Conservation (phyloP, 2,329 filamentous ascomycete species). For the Diaporthe vaccinii region DNA sequence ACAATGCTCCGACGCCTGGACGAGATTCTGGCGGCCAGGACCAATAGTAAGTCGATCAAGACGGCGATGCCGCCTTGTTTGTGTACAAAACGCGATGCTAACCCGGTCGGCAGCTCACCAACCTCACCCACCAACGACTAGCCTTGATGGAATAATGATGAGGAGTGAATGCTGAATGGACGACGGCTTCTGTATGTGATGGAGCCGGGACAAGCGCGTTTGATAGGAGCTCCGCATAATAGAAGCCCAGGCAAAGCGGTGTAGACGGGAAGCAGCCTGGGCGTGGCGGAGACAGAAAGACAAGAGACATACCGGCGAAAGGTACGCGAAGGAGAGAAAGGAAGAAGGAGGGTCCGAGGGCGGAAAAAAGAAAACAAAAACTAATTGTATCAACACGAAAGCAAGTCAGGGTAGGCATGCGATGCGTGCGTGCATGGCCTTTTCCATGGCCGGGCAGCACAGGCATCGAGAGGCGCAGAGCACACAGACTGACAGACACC, state of each 20-base stretch:
- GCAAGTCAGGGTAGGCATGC: slow-evolving; percentile 2
- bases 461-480: slow-evolving; percentile 1
- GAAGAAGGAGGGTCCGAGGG: slow-evolving; percentile 47
- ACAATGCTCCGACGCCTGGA: slow-evolving; percentile 60
- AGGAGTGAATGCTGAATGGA: slow-evolving; percentile 41
- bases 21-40: slow-evolving; percentile 55
- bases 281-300: slow-evolving; percentile 5
- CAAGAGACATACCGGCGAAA: neutral
- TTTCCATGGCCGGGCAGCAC: neutral
- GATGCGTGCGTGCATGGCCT: slow-evolving; percentile 14
- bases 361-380: slow-evolving; percentile 36
- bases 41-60: slow-evolving; percentile 54
- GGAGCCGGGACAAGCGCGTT: slow-evolving; percentile 48
- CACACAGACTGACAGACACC: slow-evolving; percentile 33
- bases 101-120: slow-evolving; percentile 50
- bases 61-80: slow-evolving; percentile 21
- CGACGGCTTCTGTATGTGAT: slow-evolving; percentile 17
- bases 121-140: slow-evolving; percentile 56
- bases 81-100: neutral
- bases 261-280: neutral
- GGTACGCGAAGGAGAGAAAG: slow-evolving; percentile 48
- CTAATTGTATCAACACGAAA: slow-evolving; percentile 34
- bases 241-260: slow-evolving; percentile 1
- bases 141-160: slow-evolving; percentile 34
- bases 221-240: slow-evolving; percentile 26